phyloP scores from a whole-genome alignment of 179 eudicot genomes.

The Silene coronaria region DNA sequence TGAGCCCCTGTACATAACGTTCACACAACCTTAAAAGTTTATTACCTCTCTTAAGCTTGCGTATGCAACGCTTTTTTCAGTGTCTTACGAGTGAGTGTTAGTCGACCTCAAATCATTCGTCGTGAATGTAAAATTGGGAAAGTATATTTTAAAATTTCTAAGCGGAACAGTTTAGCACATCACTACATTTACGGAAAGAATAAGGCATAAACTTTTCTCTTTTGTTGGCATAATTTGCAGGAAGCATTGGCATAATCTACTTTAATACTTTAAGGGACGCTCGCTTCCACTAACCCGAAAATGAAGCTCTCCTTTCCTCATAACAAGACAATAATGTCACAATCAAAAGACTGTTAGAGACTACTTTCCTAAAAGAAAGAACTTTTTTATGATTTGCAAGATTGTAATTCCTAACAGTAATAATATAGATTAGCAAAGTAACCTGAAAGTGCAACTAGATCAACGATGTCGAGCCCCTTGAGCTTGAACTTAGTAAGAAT shows the following conservation, averaged over 20 bases:
- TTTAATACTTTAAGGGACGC: too few relatives aligned
- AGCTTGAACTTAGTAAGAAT: constrained; percentile 64
- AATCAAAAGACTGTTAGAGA: constrained; percentile 12
- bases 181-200: too few relatives aligned
- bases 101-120: too few relatives aligned
- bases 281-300: too few relatives aligned
- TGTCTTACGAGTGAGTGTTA: too few relatives aligned
- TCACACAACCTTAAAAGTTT: not conserved
- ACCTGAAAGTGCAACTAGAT: constrained; percentile 59
- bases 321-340: constrained; percentile 12
- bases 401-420: not conserved
- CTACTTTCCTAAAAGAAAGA: constrained; percentile 15
- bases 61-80: too few relatives aligned
- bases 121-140: too few relatives aligned
- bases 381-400: not conserved
- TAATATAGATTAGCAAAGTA: not conserved
- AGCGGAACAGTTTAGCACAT: not conserved
- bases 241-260: too few relatives aligned
- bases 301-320: too few relatives aligned
- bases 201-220: too few relatives aligned
- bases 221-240: too few relatives aligned
- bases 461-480: constrained; percentile 62
- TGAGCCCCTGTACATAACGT: constrained; percentile 47
- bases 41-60: not conserved
- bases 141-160: not conserved